Evolutionary conservation across 345 rosid genomes (phyloP), one percentile per base, ranked within the genome.

Genomic region (Salix koriyanagi): DNA sequence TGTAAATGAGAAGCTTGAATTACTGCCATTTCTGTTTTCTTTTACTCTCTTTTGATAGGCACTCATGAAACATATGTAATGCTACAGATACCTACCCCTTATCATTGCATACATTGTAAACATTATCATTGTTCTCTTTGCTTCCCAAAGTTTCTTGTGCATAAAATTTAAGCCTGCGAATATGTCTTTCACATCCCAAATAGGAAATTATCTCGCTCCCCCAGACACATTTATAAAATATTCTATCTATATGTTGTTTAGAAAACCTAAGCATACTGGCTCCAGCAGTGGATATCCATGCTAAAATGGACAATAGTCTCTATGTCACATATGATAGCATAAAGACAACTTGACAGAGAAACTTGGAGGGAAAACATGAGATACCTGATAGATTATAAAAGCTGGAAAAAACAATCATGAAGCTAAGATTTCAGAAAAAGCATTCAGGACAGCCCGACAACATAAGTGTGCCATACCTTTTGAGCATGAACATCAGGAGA

Each of bases 401-500:
- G 66, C 21, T n/a, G 62, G 21, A 56, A 25, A 65, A 44, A 77
- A 64, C 65, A 34, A 39, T 41, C 7, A 74, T 28, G 28, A 34
- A 52, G 12, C 44, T 15, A 69, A 68, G 34, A 74, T 39, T 21
- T 68, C 42, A 69, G 70, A 41, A 19, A 41, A 34, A 6, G 1
- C 23, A 56, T 23, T 34, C 32, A 72, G 61, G 42, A 65, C 34
- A 76, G 73, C 58, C 60, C 18, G 67, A 69, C 50, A 61, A 61
- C 46, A 26, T 61, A 44, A 48, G 65, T 4, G 39, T 48, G n/a
- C 41, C 71, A 75, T 75, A 95, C 99, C 93, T 93, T 93, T 82
- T 89, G 98, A 73, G 97, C 96, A 91, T 91, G 99, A 81, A 91
- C 67, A 84, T 95, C 98, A 28, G 90, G 86, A 75, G 98, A 89